Conservation (phyloP, 176 grass and related monocot genomes). For the Raddia guianensis region DNA sequence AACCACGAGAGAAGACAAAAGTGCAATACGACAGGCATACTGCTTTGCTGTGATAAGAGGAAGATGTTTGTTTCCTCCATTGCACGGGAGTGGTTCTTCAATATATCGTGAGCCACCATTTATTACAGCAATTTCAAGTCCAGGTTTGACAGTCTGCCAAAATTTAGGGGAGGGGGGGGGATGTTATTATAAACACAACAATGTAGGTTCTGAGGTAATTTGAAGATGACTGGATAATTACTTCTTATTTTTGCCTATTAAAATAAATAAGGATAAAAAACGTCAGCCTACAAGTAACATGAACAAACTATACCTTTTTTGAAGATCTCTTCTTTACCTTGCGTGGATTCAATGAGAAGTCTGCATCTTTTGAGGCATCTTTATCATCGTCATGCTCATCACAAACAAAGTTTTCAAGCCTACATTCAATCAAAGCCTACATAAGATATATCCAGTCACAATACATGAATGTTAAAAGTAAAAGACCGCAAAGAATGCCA, state of each 20-base stretch:
- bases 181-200: not conserved
- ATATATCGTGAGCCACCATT: slow-evolving; percentile 43
- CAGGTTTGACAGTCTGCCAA: slow-evolving; percentile 32
- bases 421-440: slow-evolving; percentile 30
- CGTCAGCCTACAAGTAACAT: slow-evolving; percentile 14
- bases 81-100: slow-evolving; percentile 34
- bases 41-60: slow-evolving; percentile 70
- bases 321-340: slow-evolving; percentile 12
- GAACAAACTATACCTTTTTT: slow-evolving; percentile 44
- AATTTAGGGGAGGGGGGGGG: not conserved
- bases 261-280: slow-evolving; percentile 16
- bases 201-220: not conserved
- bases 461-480: not conserved
- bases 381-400: slow-evolving; percentile 25
- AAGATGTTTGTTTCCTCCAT: slow-evolving; percentile 39
- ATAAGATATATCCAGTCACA: slow-evolving; percentile 18
- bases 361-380: slow-evolving; percentile 33
- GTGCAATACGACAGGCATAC: slow-evolving; percentile 64
- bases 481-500: not conserved
- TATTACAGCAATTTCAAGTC: slow-evolving; percentile 1
- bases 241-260: slow-evolving; percentile 19
- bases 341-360: slow-evolving; percentile 33
- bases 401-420: slow-evolving; percentile 43
- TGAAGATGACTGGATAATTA: slow-evolving; percentile 13
- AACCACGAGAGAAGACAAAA: slow-evolving; percentile 67